Percentiles rank a stretch among this genome's conserved stretches.
These are phyloP conservation scores for Ottelia alismoides DNA, from an alignment of 106 monocot genomes.

Conservation along the genomic window DNA sequence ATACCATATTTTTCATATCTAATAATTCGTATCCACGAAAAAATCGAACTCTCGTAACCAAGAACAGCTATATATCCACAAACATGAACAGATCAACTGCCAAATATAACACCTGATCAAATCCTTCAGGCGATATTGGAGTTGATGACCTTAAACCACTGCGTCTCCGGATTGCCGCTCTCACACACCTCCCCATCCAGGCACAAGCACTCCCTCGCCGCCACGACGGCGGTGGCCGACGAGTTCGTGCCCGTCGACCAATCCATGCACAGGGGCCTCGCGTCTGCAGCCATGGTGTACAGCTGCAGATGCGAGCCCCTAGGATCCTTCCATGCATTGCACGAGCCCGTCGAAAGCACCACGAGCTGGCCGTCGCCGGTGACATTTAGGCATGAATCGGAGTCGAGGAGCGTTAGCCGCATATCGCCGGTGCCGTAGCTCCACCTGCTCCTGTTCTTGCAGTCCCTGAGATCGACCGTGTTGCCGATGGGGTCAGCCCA, in stretches of 20 bases:
- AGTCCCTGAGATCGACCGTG: background rate
- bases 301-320: background rate
- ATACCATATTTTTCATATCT: too few species aligned
- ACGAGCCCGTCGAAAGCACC: background rate
- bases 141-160: background rate
- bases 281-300: background rate
- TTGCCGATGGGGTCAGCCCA: background rate
- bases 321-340: background rate
- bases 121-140: conserved; percentile 2
- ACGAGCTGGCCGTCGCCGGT: background rate
- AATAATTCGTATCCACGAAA: too few species aligned
- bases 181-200: background rate
- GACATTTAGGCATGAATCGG: background rate
- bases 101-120: too few species aligned
- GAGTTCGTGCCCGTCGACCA: too few species aligned
- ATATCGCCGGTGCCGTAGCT: background rate
- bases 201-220: background rate
- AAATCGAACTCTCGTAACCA: too few species aligned
- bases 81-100: too few species aligned
- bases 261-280: background rate
- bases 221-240: background rate
- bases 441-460: background rate
- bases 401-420: background rate
- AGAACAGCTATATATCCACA: too few species aligned
- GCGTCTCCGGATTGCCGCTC: background rate